These are phyloP conservation scores for Alternaria alternata DNA, from an alignment of 2,329 filamentous ascomycete species.

Conservation along the genomic window DNA sequence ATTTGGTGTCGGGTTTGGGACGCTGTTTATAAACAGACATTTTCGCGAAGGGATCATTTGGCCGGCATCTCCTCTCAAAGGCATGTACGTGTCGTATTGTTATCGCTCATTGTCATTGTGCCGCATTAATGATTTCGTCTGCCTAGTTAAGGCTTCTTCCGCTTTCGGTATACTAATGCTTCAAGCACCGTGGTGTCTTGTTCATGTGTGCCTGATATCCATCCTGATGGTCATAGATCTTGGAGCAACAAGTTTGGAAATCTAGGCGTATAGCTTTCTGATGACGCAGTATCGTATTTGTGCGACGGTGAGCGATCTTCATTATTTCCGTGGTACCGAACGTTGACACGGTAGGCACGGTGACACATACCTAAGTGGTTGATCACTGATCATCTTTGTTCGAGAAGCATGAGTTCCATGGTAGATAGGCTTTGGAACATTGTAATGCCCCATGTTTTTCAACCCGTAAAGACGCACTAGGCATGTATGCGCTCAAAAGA, in stretches of 20 bases:
- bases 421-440: not conserved
- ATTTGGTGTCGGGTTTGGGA: not conserved
- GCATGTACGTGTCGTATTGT: too few species aligned
- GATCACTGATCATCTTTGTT: not conserved
- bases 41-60: not conserved
- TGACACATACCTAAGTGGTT: not conserved
- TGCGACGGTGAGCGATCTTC: not conserved
- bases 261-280: not conserved
- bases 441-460: not conserved
- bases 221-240: not conserved
- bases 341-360: not conserved
- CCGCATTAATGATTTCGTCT: not conserved
- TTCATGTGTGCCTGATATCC: not conserved
- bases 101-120: not conserved
- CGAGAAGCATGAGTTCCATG: not conserved
- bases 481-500: not conserved
- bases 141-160: not conserved
- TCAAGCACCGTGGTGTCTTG: not conserved
- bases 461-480: not conserved
- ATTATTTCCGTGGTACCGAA: conserved; percentile 1
- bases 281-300: not conserved
- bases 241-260: not conserved
- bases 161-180: not conserved
- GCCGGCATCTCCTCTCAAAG: not conserved
- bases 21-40: not conserved